Percentiles rank a stretch among this genome's conserved stretches.
These are phyloP conservation scores for Harringtonia lauricola DNA, from an alignment of 2,329 filamentous ascomycete genomes.

Conservation along the genomic window DNA sequence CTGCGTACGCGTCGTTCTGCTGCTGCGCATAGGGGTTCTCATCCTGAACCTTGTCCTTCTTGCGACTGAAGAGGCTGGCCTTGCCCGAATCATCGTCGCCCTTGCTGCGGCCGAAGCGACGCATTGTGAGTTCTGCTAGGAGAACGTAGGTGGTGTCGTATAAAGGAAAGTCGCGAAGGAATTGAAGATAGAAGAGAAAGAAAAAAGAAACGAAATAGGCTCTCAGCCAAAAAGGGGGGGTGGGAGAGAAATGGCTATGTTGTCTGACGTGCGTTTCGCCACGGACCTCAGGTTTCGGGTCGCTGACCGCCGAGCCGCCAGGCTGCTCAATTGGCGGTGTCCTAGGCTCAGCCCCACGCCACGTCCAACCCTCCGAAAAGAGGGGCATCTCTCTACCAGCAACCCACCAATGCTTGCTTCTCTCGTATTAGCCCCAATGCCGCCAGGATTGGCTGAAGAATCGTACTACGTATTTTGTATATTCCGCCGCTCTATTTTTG, in stretches of 20 bases:
- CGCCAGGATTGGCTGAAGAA: too few relatives aligned
- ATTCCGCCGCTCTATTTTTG: background rate
- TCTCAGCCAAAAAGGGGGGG: background rate
- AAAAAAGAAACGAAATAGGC: background rate
- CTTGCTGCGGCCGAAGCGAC: conserved; percentile 45
- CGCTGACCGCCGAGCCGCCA: background rate
- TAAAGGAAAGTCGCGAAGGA: background rate
- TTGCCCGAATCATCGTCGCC: conserved; percentile 36
- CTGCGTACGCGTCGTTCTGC: conserved; percentile 39
- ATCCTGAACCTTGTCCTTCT: conserved; percentile 29
- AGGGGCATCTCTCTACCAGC: background rate
- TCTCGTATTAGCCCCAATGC: background rate
- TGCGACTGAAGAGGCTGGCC: conserved; percentile 41
- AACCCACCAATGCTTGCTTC: background rate
- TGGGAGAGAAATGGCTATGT: background rate
- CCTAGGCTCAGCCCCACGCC: conserved; percentile 8
- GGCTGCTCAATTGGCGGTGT: background rate
- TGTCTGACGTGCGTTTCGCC: conserved; percentile 12
- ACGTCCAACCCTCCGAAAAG: conserved; percentile 4
- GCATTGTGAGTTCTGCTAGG: conserved; percentile 39
- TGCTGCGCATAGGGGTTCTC: conserved; percentile 51
- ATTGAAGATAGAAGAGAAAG: background rate
- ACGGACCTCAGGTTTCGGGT: conserved; percentile 9
- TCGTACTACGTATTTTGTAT: too few relatives aligned
- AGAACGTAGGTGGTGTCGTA: too few relatives aligned